Base-by-base conservation (phyloP, 148 eudicot genomes). In the Rhododendron ferrugineum region DNA sequence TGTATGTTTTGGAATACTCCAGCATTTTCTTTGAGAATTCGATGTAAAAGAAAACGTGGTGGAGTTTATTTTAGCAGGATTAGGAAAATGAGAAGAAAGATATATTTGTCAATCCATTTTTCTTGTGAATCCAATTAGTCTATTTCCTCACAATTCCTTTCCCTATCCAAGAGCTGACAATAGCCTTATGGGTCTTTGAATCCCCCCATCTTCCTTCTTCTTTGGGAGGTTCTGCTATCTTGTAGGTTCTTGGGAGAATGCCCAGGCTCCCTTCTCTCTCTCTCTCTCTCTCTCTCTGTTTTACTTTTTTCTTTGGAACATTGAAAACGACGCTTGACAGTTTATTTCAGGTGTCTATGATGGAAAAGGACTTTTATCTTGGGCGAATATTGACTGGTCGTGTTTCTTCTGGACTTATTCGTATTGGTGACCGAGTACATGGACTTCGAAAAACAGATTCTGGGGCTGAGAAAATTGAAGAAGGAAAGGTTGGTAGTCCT, bases 351-450 rank as follows among this genome's bases (percentile, higher is more conserved):
- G 99, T 97, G 83, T 97, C 99, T 30, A 97, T 97, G 99, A 97
- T 97, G 99, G 99, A 95, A 86, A 90, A 89, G 78, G 99, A 97
- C 88, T 91, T 86, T 82, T 97, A 94, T 87, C 91, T 97, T 85
- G 99, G 99, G 70, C 89, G 99, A 84, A 94, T 97, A 84, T 91
- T 97, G 89, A 94, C 99, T 46, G 98, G 99, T 28, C 98, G 98
- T 54, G 89, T 97, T 81, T 30, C 88, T 85, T 92, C 95, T 68
- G 99, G 99, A 78, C 70, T 94, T 56, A 64, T 97, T 80, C 96
- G 92, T 79, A 91, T 93, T 88, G 98, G 98, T 86, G 99, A 97
- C 74, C 93, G 88, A 90, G 94, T 97, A 46, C 99, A 97, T 85
- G 99, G 99, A 83, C 87, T 97, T 80, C 94, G 93, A 46, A 79